These are phyloP conservation scores for Candida ficus DNA, from an alignment of 805 yeast species.

Conservation along the genomic window DNA sequence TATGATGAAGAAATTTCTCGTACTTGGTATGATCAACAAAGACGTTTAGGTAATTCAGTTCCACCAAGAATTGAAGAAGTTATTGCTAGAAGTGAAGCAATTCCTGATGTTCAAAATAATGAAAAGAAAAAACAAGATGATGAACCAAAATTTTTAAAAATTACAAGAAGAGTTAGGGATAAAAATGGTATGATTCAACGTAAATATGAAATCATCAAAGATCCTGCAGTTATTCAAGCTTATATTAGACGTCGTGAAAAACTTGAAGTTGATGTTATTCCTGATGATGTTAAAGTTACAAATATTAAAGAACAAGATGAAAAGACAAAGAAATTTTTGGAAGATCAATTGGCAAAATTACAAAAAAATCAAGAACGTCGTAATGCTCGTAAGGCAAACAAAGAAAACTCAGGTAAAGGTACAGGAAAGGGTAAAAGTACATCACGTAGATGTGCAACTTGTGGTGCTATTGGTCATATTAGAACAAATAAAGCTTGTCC, in stretches of 20 bases:
- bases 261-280: conserved; percentile 57
- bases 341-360: conserved; percentile 77
- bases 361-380: conserved; percentile 71
- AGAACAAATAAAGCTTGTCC: conserved; percentile 89
- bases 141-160: conserved; percentile 40
- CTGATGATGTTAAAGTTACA: conserved; percentile 70
- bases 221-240: conserved; percentile 82
- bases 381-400: conserved; percentile 47
- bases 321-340: conserved; percentile 69
- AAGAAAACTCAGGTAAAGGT: conserved; percentile 31
- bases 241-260: conserved; percentile 69
- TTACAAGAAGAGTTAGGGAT: conserved; percentile 77
- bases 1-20: conserved; percentile 86
- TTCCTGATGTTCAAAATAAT: neutral
- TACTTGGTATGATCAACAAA: conserved; percentile 85
- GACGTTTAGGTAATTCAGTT: conserved; percentile 41
- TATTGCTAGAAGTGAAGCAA: conserved; percentile 25
- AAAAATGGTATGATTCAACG: conserved; percentile 83
- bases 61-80: conserved; percentile 19
- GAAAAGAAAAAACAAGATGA: conserved; percentile 15
- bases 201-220: conserved; percentile 69
- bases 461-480: conserved; percentile 95
- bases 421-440: conserved; percentile 32
- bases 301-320: conserved; percentile 80
- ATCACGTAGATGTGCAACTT: conserved; percentile 84